Evolutionary conservation across 148 eudicot genomes (phyloP).

Genomic region (Rhododendron henanense): DNA sequence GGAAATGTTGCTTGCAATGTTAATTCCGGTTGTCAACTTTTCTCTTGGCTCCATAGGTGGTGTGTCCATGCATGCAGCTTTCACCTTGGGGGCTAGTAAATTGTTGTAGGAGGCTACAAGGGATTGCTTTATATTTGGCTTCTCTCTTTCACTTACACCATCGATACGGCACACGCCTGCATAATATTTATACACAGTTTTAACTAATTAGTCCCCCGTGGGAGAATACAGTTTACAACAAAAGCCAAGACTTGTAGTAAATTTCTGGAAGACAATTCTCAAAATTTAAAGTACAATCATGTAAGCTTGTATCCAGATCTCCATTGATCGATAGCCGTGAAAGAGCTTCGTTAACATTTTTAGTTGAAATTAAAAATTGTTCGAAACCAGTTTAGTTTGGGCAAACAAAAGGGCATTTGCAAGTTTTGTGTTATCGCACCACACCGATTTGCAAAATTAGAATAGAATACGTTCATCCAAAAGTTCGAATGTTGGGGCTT

Average conservation of each 20-base stretch:
- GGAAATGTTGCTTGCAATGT: conserved; percentile 20
- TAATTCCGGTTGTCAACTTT: background rate
- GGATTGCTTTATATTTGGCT: conserved; percentile 55
- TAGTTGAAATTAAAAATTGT: too few species aligned
- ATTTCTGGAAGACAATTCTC: background rate
- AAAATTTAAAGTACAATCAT: background rate
- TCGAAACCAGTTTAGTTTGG: background rate
- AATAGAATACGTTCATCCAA: too few species aligned
- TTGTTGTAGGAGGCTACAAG: conserved; percentile 67
- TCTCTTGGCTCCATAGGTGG: conserved; percentile 4
- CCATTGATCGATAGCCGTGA: background rate
- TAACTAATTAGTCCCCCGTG: background rate
- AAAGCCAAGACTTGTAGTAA: background rate
- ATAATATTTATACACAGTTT: background rate
- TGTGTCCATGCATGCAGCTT: conserved; percentile 41
- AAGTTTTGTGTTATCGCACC: background rate
- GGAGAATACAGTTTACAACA: background rate
- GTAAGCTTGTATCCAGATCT: background rate
- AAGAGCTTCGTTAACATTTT: background rate
- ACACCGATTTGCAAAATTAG: background rate
- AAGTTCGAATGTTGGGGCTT: too few species aligned
- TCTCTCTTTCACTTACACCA: conserved; percentile 53
- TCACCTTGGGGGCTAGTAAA: conserved; percentile 54
- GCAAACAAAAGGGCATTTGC: background rate
- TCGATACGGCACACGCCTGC: conserved; percentile 69